Base-by-base conservation (phyloP, 768 basidiomycete species). In the Suillus alpinus region DNA sequence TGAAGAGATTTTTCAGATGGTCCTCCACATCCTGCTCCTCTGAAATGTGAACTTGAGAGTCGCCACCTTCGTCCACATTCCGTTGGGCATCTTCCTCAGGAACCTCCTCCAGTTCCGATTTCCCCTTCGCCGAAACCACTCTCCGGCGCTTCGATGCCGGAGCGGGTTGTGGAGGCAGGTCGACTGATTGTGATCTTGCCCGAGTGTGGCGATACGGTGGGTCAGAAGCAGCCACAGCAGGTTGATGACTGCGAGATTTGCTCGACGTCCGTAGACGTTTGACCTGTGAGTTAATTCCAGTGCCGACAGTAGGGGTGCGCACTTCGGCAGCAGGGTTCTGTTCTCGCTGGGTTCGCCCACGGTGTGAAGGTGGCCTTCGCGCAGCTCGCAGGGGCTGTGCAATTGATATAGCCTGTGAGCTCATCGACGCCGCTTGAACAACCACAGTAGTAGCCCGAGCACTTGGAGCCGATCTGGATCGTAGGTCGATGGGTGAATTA, bases 21-120 rank as follows among this genome's bases (percentile, higher is more conserved):
- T 41, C 61, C 32, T 74, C 66, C 29, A 75, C 71, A 2, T 23
- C 59, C 43, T 56, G 43, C 44, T 74, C 69, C 13, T 71, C 72
- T 10, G 63, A 20, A 52, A 52, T 52, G 36, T 14, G 36, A 13
- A 16, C 14, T 18, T 23, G 52, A 26, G 52, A 26, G 23, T 26
- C 16, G 12, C 23, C 36, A 9, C 29, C 58, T 20, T 55, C 51
- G 3, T 26, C 14, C 4, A 37, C 6, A 26, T 59, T 53, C 16
- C 2, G 31, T 8, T 56, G 20, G 3, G 23, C 20, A 26, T 44
- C 23, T 37, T 63, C 63, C 29, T 66, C 68, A 44, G 60, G 57
- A 10, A 65, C 59, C 32, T 37, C 16, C 1, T 40, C 53, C 14
- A 63, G 59, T 31, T 8, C 55, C 7, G 51, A 41, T 34, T 44